Conservation (phyloP, 2,329 filamentous ascomycete species). For the Amauroascus verrucosus region DNA sequence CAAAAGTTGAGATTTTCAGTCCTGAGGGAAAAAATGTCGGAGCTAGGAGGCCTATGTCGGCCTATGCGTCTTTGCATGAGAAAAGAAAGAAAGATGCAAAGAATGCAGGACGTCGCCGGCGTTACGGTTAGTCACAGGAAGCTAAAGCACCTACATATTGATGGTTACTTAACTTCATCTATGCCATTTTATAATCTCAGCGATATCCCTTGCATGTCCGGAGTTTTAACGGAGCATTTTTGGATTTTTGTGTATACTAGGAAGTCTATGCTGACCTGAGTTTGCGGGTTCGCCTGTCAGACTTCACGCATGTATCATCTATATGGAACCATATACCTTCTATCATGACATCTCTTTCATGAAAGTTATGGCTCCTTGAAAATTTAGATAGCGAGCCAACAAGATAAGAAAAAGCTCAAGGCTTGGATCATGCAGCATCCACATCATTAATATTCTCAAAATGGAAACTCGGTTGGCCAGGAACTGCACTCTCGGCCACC, state of each 20-base stretch:
- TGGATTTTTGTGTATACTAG: not conserved
- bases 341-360: not conserved
- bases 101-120: conserved; percentile 23
- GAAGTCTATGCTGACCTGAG: no score
- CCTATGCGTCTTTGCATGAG: conserved; percentile 9
- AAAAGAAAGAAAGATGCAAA: conserved; percentile 23
- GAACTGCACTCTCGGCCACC: conserved; percentile 63
- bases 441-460: conserved; percentile 62
- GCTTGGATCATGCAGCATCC: not conserved
- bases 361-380: not conserved
- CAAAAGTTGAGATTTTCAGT: conserved; percentile 71
- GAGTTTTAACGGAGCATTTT: not conserved
- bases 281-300: no score
- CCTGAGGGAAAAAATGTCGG: conserved; percentile 52
- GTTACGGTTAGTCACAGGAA: conserved; percentile 11
- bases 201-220: conserved; percentile 7
- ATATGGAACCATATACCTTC: not conserved
- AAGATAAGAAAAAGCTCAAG: no score
- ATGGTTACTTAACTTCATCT: not conserved
- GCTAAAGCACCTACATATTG: not conserved
- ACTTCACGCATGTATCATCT: not conserved
- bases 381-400: no score
- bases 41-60: conserved; percentile 14
- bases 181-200: not conserved
- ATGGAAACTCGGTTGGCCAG: conserved; percentile 68